Base-by-base conservation (phyloP, 2,329 filamentous ascomycete genomes). In the Rachicladosporium sp. region DNA sequence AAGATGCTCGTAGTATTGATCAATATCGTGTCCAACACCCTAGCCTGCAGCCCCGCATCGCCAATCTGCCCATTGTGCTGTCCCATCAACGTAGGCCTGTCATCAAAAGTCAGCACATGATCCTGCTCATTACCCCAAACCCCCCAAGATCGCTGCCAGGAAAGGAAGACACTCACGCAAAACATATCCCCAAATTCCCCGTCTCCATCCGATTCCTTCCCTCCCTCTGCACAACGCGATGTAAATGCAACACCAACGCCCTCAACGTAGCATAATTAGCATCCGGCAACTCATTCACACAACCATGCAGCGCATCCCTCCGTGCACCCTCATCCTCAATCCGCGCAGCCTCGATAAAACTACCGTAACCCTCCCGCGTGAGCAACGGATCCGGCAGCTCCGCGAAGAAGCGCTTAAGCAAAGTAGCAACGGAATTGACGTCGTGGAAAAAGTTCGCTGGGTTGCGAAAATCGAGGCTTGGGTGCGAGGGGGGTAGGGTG, bases 1-100 rank as follows among this genome's bases (percentile, higher is more conserved):
- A 98, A 98, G 44, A 98, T 95, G 62, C 94, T 85, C 56, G 89
- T 85, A 13, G 88, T 93, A 59, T 96, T 95, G 54, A 85, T 77
- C 53, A 98, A 59, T 44, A 98, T 89, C 2, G 91, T 96, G 50
- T 95, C 87, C 47, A 96, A 76, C 27, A 93, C 88, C 44, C 82
- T 76, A 46, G 89, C 85, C 62, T 96, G 91, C 74, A 86, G 88
- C 8, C 83, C 85, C 0, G 88, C 83, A 55, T 96, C 89, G 11
- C 79, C 74, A 48, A 95, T 88, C 51, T 80, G 79, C 38, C 78
- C 76, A 1, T 76, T 75, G 42, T 80, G 76, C 34, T 80, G 77
- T 23, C 88, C 88, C 85, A 98, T 91, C 35, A 96, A 71, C 10
- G 87, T 95, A 7, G 91, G 89, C 3, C 87, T 77, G 43, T 32